These are phyloP conservation scores for Telopea speciosissima DNA, from an alignment of 177 flowering plant species.

Conservation along the genomic window DNA sequence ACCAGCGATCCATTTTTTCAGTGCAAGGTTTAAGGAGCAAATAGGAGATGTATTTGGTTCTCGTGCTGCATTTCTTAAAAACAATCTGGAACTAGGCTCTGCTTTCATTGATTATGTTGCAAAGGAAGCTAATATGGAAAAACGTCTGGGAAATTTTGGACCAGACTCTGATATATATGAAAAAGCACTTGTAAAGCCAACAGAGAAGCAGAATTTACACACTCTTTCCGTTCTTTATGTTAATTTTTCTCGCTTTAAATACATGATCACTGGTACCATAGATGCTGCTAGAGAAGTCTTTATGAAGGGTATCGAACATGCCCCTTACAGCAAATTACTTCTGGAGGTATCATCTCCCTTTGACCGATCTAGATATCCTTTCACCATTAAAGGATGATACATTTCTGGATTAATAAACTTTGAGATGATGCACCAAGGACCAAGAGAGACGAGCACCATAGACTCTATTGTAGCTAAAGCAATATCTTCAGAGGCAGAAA, in stretches of 20 bases:
- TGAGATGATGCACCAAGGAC: slow-evolving; percentile 63
- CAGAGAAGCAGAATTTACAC: slow-evolving; percentile 31
- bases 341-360: slow-evolving; percentile 50
- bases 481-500: slow-evolving; percentile 31
- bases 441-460: slow-evolving; percentile 35
- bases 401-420: slow-evolving; percentile 40
- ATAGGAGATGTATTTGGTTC: slow-evolving; percentile 58
- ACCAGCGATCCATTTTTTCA: slow-evolving; percentile 63
- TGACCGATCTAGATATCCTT: background rate
- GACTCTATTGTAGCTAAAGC: slow-evolving; percentile 48
- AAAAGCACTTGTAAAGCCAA: slow-evolving; percentile 54
- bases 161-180: slow-evolving; percentile 55
- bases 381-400: background rate
- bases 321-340: slow-evolving; percentile 59
- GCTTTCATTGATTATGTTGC: slow-evolving; percentile 42
- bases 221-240: slow-evolving; percentile 45
- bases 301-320: slow-evolving; percentile 46
- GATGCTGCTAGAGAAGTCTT: slow-evolving; percentile 58
- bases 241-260: slow-evolving; percentile 53
- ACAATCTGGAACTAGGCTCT: slow-evolving; percentile 29
- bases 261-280: slow-evolving; percentile 41
- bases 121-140: slow-evolving; percentile 79
- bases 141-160: slow-evolving; percentile 64
- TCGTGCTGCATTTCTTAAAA: slow-evolving; percentile 44
- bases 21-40: slow-evolving; percentile 75